Evolutionary conservation across 176 grass and related monocot species (phyloP).

Genomic region (Zoysia pacifica): DNA sequence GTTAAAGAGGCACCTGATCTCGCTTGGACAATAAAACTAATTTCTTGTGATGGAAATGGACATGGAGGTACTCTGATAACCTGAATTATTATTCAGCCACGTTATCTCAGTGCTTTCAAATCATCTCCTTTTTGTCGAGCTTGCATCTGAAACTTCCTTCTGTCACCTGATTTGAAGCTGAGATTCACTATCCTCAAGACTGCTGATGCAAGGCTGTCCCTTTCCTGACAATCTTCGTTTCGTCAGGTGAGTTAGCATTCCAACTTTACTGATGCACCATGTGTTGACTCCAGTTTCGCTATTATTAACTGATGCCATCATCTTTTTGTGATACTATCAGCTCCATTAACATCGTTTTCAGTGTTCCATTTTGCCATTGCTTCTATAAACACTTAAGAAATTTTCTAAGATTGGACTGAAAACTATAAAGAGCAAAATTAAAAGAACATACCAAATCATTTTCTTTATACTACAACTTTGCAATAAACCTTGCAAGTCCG

Average conservation of each 20-base stretch:
- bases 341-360: constrained; percentile 24
- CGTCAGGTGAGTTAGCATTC: constrained; percentile 25
- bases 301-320: neutral
- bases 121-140: neutral
- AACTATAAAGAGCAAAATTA: neutral
- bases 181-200: constrained; percentile 4
- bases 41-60: neutral
- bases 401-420: neutral
- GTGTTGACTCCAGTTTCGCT: neutral
- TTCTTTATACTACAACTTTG: constrained; percentile 35
- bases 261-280: neutral
- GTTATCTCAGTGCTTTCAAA: neutral
- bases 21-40: neutral
- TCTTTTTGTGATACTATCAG: neutral
- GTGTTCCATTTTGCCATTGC: neutral
- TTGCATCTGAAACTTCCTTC: constrained; percentile 2
- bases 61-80: neutral
- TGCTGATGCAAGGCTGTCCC: constrained; percentile 8
- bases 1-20: neutral
- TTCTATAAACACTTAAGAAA: neutral
- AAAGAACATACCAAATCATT: constrained; percentile 11
- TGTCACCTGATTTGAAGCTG: neutral
- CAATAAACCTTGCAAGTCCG: constrained; percentile 39
- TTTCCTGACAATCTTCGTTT: neutral
- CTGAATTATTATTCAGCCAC: neutral